Conservation (phyloP, 345 rosid species). For the Eucalyptus marginata region DNA sequence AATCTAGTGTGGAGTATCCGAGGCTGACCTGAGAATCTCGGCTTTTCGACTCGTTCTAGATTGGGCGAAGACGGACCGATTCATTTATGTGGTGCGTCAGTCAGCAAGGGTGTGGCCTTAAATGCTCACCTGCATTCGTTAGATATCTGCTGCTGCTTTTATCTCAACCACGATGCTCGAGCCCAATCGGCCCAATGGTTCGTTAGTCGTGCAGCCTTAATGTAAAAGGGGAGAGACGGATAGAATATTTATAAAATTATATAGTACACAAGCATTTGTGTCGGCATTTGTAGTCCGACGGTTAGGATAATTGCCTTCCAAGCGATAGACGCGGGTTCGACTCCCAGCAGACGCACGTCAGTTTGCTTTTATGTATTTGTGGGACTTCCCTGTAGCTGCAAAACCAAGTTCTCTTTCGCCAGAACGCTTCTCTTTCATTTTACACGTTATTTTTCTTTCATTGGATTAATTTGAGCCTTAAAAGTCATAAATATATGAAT, state of each 20-base stretch:
- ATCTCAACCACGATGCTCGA: not conserved
- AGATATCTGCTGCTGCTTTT: not conserved
- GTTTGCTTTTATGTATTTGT: not conserved
- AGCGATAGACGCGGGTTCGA: conserved; percentile 74
- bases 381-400: too few relatives aligned
- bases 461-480: too few relatives aligned
- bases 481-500: too few relatives aligned
- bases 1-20: not conserved
- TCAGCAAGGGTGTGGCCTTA: not conserved
- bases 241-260: too few relatives aligned
- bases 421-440: too few relatives aligned
- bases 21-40: not conserved
- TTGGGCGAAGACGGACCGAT: not conserved
- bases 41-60: not conserved
- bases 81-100: not conserved
- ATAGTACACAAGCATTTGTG: conserved; percentile 2
- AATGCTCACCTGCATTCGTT: not conserved
- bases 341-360: conserved; percentile 60
- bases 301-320: conserved; percentile 84
- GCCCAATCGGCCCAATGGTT: not conserved
- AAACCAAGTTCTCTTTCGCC: too few relatives aligned
- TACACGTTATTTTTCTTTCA: too few relatives aligned
- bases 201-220: too few relatives aligned
- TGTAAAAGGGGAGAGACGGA: too few relatives aligned
- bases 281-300: conserved; percentile 41